Conservation (phyloP, 2,329 filamentous ascomycete species). For the Whalleya microplaca region DNA sequence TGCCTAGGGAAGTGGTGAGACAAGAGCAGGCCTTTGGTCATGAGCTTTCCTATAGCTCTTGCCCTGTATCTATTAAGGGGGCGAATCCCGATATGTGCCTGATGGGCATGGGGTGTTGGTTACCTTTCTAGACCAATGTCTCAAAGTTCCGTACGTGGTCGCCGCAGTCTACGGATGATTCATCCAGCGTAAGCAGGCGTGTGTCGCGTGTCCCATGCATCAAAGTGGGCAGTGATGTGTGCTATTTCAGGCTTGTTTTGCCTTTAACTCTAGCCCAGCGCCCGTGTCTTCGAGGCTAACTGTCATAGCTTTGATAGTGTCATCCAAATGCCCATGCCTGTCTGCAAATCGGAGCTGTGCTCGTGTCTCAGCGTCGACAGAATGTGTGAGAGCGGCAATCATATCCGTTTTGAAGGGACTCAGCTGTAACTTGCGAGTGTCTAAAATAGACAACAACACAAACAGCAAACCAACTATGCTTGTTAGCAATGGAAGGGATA, state of each 20-base stretch:
- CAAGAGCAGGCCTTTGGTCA: no score
- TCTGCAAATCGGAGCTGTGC: conserved; percentile 23
- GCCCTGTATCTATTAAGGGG: no score
- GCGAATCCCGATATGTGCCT: no score
- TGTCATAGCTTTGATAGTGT: conserved; percentile 15
- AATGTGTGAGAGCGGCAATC: conserved; percentile 25
- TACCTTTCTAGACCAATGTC: no score
- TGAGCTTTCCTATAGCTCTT: no score
- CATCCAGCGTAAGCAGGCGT: no score
- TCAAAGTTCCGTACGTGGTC: no score
- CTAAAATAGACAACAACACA: conserved; percentile 16
- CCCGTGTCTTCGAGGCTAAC: conserved; percentile 21
- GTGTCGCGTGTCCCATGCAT: no score
- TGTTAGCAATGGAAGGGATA: conserved; percentile 20
- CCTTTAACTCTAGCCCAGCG: conserved; percentile 22
- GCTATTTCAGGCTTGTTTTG: conserved; percentile 7
- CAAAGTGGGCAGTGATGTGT: no score
- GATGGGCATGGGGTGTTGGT: no score
- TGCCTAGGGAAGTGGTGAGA: no score
- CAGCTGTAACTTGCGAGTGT: conserved; percentile 20
- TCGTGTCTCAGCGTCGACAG: conserved; percentile 24
- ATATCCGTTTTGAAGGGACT: conserved; percentile 26
- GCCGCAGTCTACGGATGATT: no score
- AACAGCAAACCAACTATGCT: conserved; percentile 15
- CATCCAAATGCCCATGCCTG: conserved; percentile 17